Percentiles rank a stretch among this genome's conserved stretches.
Evolutionary conservation across 129 eudicot genomes (phyloP).

Genomic region (Arctium lappa): DNA sequence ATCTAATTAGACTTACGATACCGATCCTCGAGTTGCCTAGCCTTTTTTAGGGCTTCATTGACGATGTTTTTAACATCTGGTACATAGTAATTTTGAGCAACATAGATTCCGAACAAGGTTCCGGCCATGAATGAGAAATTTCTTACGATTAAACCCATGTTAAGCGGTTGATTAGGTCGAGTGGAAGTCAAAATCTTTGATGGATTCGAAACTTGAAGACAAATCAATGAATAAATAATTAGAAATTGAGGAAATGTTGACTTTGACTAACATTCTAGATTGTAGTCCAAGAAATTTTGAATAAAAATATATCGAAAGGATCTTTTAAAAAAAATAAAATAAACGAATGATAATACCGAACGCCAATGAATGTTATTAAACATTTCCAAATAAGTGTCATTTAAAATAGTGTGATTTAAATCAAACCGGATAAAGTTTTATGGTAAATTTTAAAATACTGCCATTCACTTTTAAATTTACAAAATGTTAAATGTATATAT

Average conservation of each 20-base stretch:
- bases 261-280: conserved; percentile 1
- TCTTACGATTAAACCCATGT: conserved; percentile 49
- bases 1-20: conserved; percentile 50
- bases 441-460: too few relatives aligned
- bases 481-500: too few relatives aligned
- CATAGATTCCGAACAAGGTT: conserved; percentile 45
- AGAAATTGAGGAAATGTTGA: neutral
- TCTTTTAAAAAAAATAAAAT: too few relatives aligned
- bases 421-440: too few relatives aligned
- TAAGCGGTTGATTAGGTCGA: neutral
- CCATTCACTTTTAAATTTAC: too few relatives aligned
- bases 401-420: too few relatives aligned
- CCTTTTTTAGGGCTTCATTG: conserved; percentile 36
- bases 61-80: conserved; percentile 44
- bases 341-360: too few relatives aligned
- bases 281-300: neutral
- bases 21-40: conserved; percentile 50
- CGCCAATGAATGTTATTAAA: too few relatives aligned
- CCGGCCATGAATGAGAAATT: conserved; percentile 51
- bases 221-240: neutral
- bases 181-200: neutral
- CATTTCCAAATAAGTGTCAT: too few relatives aligned
- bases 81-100: conserved; percentile 65
- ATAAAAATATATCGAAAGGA: neutral
- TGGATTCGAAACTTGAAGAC: neutral